Base-by-base conservation (phyloP, 1,284 basidiomycete species). In the Coniferiporia sulphurascens region DNA sequence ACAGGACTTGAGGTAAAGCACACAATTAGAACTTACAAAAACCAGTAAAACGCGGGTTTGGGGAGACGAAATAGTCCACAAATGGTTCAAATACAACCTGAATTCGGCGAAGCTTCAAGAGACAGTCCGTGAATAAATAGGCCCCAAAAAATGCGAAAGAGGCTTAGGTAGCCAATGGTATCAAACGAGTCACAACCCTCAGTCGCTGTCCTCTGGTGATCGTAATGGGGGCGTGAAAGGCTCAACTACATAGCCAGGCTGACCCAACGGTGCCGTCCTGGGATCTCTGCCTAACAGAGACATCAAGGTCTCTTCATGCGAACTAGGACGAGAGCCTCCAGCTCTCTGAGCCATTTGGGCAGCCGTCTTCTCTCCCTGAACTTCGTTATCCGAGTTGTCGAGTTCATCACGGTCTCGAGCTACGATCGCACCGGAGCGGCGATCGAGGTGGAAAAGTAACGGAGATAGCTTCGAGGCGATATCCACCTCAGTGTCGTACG, bases 341-440 rank as follows among this genome's bases (percentile, higher is more conserved):
- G 3, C 46, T 13, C 32, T 48, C 44, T 34, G 35, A 17, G 27
- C 44, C 36, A 48, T 53, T 34, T 54, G 9, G 17, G 15, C 9
- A 32, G 38, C 17, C 52, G 4, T 5, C 52, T 59, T 59, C 45
- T 59, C n/a, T n/a, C n/a, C 59, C 27, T 41, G 41, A 8, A 54
- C 43, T 17, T 52, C 55, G 21, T 52, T n/a, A 19, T 61, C 50
- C 38, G 9, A 19, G 15, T 9, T n/a, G 44, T 48, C 55, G 9
- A n/a, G 34, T 9, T 55, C 44, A 12, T 49, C 50, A 21, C 56
- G 35, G 54, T 81, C 79, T 59, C 79, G 80, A 0, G 82, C 83
- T 6, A 87, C 67, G 53, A 87, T 81, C 13, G 83, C 85, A 22
- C 86, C 85, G 0, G 85, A 85, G 44, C 80, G 70, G 54, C 65